Base-by-base conservation (phyloP, 345 rosid species). In the Salix viminalis region DNA sequence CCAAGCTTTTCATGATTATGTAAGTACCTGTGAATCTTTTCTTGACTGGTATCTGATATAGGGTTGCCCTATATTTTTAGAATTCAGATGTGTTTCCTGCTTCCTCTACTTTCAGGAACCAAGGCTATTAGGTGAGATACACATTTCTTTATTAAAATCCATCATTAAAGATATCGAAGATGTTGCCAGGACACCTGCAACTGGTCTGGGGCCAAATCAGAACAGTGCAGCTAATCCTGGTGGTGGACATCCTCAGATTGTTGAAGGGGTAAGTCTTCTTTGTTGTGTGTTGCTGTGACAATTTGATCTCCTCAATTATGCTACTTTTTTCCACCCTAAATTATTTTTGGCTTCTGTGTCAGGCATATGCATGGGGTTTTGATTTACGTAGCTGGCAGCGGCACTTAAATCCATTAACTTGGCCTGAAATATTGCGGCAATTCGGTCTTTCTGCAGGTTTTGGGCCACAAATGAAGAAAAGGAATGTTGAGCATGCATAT, bases 341-440 rank as follows among this genome's bases (percentile, higher is more conserved):
- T 68, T 36, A 37, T 39, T 39, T 68, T 70, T 37, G 7, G 12
- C 61, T 24, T 37, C 9, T 78, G 42, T 34, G n/a, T 72, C 78
- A 94, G 97, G 98, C 97, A 56, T 92, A 88, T 79, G 86, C 92
- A 50, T 94, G 98, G 98, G 97, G 98, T n/a, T 94, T 92, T 82
- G 93, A 91, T 81, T 86, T 92, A 75, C 83, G 85, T 72, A 90
- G 88, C 79, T 94, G 98, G 98, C 89, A 88, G 76, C 72, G 82
- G 69, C 88, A 91, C 87, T 79, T 94, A 86, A 92, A 91, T 83
- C 86, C 81, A 48, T 80, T 90, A 73, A 92, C 98, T 30, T 94
- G 98, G 98, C 96, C 97, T 75, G 98, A 94, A 77, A 90, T 94
- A 76, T 81, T 94, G 87, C 85, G 97, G 74, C 98, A 94, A 79